Percentiles rank a stretch among this genome's conserved stretches.
Evolutionary conservation across 1,284 basidiomycete species (phyloP).

Genomic region (Papiliotrema terrestris): DNA sequence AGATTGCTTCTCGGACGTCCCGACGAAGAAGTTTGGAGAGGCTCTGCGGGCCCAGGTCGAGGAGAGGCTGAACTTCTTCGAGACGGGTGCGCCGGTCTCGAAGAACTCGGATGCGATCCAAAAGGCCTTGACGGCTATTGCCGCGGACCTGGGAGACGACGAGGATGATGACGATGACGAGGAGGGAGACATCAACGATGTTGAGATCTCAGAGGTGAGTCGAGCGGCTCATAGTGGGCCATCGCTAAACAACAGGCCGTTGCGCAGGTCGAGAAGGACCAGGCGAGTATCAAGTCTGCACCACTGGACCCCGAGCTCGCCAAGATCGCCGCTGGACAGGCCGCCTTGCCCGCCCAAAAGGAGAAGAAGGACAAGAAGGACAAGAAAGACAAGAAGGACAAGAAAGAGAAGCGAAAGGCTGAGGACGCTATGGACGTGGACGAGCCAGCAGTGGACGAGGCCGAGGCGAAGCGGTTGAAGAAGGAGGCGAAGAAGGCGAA

Average conservation of each 20-base stretch:
- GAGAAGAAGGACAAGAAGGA: conserved; percentile 37
- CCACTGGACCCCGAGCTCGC: conserved; percentile 44
- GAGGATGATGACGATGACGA: conserved; percentile 68
- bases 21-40: conserved; percentile 91
- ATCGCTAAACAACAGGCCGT: conserved; percentile 26
- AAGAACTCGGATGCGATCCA: conserved; percentile 86
- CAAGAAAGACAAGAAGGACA: conserved; percentile 48
- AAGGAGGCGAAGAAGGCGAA: conserved; percentile 25
- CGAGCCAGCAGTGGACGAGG: conserved; percentile 10
- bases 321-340: conserved; percentile 28
- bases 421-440: conserved; percentile 11
- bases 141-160: conserved; percentile 60
- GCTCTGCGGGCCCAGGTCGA: conserved; percentile 92
- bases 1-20: conserved; percentile 90
- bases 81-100: conserved; percentile 74
- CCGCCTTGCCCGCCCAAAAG: conserved; percentile 20
- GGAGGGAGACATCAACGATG: conserved; percentile 53
- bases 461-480: conserved; percentile 17
- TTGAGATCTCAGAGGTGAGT: conserved; percentile 37
- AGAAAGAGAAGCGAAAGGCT: conserved; percentile 44
- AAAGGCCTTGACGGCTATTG: conserved; percentile 78
- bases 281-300: conserved; percentile 36
- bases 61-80: conserved; percentile 92
- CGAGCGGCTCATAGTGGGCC: too few species aligned
- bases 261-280: conserved; percentile 54